Percentiles rank a stretch among this genome's conserved stretches.
Conservation (phyloP, 129 eudicot species). For the Scalesia atractyloides region DNA sequence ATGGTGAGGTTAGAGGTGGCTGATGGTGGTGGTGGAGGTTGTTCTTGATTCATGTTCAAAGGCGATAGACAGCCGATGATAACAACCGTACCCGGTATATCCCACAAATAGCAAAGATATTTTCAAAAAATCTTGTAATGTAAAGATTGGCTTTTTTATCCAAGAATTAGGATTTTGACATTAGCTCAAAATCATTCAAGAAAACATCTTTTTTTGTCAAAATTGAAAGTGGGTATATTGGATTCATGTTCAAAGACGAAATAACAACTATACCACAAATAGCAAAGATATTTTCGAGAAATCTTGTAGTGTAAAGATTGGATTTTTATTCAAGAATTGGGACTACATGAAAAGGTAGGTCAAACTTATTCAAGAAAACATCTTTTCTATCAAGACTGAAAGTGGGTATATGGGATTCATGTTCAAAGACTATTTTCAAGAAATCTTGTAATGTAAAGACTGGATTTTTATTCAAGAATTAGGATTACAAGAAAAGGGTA, state of each 20-base stretch:
- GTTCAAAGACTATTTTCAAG: constrained; percentile 1
- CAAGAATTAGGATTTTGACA: constrained; percentile 5
- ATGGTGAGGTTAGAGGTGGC: constrained; percentile 61
- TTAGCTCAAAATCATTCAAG: constrained; percentile 13
- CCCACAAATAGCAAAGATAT: neutral
- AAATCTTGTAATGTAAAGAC: constrained; percentile 20
- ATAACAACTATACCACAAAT: too few species aligned
- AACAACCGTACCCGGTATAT: too few species aligned
- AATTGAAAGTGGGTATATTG: constrained; percentile 26
- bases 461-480: constrained; percentile 28
- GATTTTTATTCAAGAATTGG: constrained; percentile 18
- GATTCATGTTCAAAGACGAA: constrained; percentile 40
- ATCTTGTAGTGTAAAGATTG: constrained; percentile 10
- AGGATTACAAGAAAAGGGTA: constrained; percentile 11
- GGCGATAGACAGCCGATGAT: neutral
- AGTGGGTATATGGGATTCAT: constrained; percentile 47
- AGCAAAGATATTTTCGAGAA: neutral
- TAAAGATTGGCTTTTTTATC: constrained; percentile 17
- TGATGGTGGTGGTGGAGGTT: constrained; percentile 25
- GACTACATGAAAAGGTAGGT: constrained; percentile 5
- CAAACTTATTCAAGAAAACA: constrained; percentile 12
- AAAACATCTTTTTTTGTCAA: constrained; percentile 1
- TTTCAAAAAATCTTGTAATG: neutral
- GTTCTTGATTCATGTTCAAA: constrained; percentile 43
- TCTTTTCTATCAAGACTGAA: constrained; percentile 12